Conservation (phyloP, 163 green algal genomes). For the Scenedesmus sp. region DNA sequence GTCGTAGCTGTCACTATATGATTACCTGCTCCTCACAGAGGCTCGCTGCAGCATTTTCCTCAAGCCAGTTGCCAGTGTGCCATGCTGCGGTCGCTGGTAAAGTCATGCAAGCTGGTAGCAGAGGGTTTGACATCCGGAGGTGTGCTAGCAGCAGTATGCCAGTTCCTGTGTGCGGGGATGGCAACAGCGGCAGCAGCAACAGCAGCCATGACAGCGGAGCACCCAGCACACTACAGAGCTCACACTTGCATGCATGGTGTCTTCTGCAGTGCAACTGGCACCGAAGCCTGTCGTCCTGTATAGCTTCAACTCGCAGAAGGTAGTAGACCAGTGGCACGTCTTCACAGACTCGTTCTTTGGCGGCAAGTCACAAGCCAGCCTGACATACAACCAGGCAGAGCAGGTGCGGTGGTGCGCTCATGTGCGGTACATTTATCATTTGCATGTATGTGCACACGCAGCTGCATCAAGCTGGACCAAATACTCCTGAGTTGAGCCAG, state of each 20-base stretch:
- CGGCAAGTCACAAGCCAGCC: slow-evolving; percentile 34
- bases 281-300: slow-evolving; percentile 42
- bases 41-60: not conserved
- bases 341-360: slow-evolving; percentile 57
- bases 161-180: not conserved
- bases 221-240: too few species aligned
- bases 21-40: not conserved
- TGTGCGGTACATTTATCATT: not conserved
- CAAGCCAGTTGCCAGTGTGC: not conserved
- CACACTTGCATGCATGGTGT: not conserved
- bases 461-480: not conserved
- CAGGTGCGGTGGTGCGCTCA: not conserved
- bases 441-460: too few species aligned
- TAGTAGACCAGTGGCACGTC: slow-evolving; percentile 54
- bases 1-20: not conserved
- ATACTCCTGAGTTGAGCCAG: not conserved
- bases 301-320: slow-evolving; percentile 28
- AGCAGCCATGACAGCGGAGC: too few species aligned
- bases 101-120: slow-evolving; percentile 30
- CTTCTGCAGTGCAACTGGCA: slow-evolving; percentile 30
- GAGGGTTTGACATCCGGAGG: slow-evolving; percentile 19
- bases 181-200: not conserved
- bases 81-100: slow-evolving; percentile 2
- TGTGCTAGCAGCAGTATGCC: not conserved
- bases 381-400: slow-evolving; percentile 22